Evolutionary conservation across 2,329 filamentous ascomycete species (phyloP), one percentile per base, ranked within the genome.

Genomic region (Alternaria angustiovoidea): DNA sequence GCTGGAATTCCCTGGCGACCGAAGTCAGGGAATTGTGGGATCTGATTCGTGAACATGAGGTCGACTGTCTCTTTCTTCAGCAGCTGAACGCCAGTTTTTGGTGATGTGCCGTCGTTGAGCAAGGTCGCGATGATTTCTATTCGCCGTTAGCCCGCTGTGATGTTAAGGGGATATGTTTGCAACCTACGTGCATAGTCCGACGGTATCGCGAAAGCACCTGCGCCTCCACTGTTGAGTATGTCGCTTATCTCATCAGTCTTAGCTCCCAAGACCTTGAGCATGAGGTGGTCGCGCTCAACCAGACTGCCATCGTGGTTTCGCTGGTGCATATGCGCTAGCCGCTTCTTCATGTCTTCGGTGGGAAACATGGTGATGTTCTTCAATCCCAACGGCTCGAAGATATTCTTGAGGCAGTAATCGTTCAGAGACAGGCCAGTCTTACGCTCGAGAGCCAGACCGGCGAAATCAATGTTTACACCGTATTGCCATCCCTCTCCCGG

Each of bases 1-100:
- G 79, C 79, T 0, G 81, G 74, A 7, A 87, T 80, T 2, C 67
- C 66, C 56, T 83, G 61, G 1, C 82, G 78, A 16, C 79, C 79
- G 60, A 85, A 86, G 60, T 87, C 66, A 4, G 86, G 85, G 46
- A 85, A 81, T 1, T 81, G 57, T 1, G 83, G 79, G 46, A 89
- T 82, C 58, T 88, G 87, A 70, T 91, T 90, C 42, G 76, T 79
- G 72, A 89, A 90, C 87, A 91, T 91, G 32, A 83, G 77, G 16
- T 88, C 82, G 0, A 91, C 84, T 0, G 88, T 90, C 22, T 82
- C 78, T 30, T 83, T 81, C 18, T 81, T 76, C 2, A 91, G 81
- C 18, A 91, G 81, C 59, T 82, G 80, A 0, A 72, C 71, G 5
- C 83, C 83, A 0, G 87, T 90, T 1, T 68, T 81, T 0, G 88